Evolutionary conservation across 345 rosid genomes (phyloP), one percentile per base, ranked within the genome.

Genomic region (Camelina sativa): DNA sequence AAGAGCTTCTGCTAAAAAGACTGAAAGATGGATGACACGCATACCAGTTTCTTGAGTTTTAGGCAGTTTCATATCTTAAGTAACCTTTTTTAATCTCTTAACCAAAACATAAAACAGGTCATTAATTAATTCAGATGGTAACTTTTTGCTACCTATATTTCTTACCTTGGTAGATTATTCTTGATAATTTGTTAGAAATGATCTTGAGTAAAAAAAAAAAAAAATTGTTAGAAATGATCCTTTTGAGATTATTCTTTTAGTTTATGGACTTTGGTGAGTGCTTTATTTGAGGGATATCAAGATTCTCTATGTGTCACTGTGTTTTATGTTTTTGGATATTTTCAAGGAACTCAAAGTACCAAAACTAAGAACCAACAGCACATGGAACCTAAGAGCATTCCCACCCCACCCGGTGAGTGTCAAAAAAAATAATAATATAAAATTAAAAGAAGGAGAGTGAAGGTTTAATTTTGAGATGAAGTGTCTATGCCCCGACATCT

Each of bases 1-100:
- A 34, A 78, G 44, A 71, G 75, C 47, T 2, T 62, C 73, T 10
- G 34, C 80, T 23, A 69, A 48, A 17, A 80, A 83, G 61, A 61
- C 62, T 38, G 80, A 67, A 50, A 74, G 63, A 77, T 64, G 9
- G 62, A 77, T 64, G 12, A 66, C 28, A 64, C 6, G 6, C 50
- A 10, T 59, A 30, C 59, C 11, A 1, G 11, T 19, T 67, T 67
- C 60, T 37, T 66, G 3, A 30, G 35, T 25, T 35, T 5, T 65
- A 6, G 11, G 65, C 59, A n/a, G 65, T 58, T 65, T 32, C 11
- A 34, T 46, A 16, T 58, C 53, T 66, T 32, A 23, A 50, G 78
- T 28, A 67, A 50, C 8, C 46, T 67, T 67, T 67, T n/a, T 59
- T 66, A 12, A 35, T 58, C 47, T 67, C 55, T 50, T 52, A 23